phyloP scores from a whole-genome alignment of 2,329 filamentous ascomycete species.

The Aspergillus sergii region DNA sequence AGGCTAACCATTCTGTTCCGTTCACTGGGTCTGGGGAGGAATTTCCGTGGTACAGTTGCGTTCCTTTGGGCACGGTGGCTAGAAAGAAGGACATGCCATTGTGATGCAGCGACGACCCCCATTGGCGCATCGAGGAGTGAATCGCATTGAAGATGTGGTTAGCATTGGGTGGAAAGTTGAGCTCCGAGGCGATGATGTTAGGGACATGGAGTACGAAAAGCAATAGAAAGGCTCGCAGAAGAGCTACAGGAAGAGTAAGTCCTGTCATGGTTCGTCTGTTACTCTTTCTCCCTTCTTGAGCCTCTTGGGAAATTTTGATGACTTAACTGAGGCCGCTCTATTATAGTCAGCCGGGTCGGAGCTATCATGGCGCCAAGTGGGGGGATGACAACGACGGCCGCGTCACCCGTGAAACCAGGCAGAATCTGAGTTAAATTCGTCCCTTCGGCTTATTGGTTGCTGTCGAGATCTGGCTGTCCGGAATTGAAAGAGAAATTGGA shows the following conservation, averaged over 20 bases:
- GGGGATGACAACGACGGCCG: conserved; percentile 4
- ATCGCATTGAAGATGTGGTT: conserved; percentile 73
- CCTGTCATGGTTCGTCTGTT: not conserved
- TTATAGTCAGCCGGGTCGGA: not conserved
- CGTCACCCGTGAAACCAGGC: not conserved
- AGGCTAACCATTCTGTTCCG: conserved; percentile 71
- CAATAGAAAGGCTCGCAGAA: not conserved
- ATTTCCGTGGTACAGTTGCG: conserved; percentile 69
- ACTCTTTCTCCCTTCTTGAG: not conserved
- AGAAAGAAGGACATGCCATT: conserved; percentile 76
- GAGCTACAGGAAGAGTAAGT: not conserved
- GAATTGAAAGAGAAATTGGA: not conserved
- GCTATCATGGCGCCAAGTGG: conserved; percentile 1
- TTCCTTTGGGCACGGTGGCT: conserved; percentile 65
- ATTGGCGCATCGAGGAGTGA: conserved; percentile 72
- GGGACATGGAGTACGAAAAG: not conserved
- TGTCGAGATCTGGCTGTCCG: not conserved
- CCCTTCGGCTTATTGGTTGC: not conserved
- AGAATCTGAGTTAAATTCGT: not conserved
- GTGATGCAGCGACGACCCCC: conserved; percentile 71
- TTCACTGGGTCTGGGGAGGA: conserved; percentile 48
- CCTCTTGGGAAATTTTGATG: not conserved
- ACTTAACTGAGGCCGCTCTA: not conserved
- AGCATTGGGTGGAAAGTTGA: conserved; percentile 49
- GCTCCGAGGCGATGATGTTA: not conserved